Evolutionary conservation across 129 eudicot species (phyloP).

Genomic region (Smallanthus sonchifolius): DNA sequence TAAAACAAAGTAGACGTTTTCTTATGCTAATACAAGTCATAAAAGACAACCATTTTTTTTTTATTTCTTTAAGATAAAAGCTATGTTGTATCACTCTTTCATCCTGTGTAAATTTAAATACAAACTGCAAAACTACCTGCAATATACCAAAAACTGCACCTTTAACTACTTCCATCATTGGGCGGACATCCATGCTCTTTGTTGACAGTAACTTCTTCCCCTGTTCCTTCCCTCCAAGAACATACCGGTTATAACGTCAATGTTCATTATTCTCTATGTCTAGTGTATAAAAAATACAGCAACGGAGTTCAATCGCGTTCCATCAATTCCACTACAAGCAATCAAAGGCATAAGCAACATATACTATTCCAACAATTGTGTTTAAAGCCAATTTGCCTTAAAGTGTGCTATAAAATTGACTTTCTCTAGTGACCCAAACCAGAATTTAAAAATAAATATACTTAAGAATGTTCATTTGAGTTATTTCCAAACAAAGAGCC

Average conservation of each 20-base stretch:
- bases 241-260: constrained; percentile 36
- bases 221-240: constrained; percentile 69
- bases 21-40: not conserved
- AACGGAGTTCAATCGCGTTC: not conserved
- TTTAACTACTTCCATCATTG: constrained; percentile 97
- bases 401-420: not conserved
- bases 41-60: not conserved
- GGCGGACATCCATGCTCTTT: constrained; percentile 81
- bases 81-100: not conserved
- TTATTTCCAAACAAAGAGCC: not conserved
- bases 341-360: constrained; percentile 10
- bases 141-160: constrained; percentile 80
- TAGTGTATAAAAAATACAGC: not conserved
- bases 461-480: not conserved
- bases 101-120: not conserved
- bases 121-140: constrained; percentile 52
- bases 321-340: not conserved
- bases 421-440: not conserved
- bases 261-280: not conserved
- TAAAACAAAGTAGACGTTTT: constrained; percentile 25
- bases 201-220: constrained; percentile 88
- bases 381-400: constrained; percentile 1
- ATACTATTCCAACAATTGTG: not conserved
- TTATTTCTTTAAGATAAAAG: not conserved
- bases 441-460: not conserved